Percentiles rank a stretch among this genome's conserved stretches.
phyloP scores from a whole-genome alignment of 2,329 filamentous ascomycete genomes.

The Macrophomina tecta region DNA sequence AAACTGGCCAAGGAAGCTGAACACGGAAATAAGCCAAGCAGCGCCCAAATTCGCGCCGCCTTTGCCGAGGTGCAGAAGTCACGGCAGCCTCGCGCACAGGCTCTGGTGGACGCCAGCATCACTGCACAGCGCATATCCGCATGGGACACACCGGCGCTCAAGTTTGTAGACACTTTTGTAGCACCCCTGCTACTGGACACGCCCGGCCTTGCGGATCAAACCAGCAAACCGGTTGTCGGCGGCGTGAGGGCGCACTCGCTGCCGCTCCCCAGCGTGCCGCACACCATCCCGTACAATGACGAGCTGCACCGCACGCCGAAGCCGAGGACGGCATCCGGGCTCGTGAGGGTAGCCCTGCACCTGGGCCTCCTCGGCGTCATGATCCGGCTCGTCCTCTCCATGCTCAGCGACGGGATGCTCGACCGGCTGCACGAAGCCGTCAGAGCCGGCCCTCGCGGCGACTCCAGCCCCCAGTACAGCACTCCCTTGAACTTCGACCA shows the following conservation, averaged over 20 bases:
- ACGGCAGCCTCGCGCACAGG: background rate
- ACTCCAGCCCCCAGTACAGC: background rate
- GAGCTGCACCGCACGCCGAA: slow-evolving; percentile 7
- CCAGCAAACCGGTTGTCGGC: background rate
- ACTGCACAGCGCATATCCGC: background rate
- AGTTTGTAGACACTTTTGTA: slow-evolving; percentile 16
- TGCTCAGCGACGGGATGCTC: background rate
- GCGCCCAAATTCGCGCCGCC: background rate
- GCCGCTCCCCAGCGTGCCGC: slow-evolving; percentile 1
- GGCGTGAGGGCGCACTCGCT: slow-evolving; percentile 2
- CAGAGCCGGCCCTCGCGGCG: background rate
- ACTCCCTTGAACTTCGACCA: background rate
- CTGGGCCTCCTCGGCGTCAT: background rate
- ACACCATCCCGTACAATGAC: slow-evolving; percentile 24
- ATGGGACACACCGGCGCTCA: background rate
- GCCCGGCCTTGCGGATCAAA: background rate
- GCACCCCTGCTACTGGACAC: background rate
- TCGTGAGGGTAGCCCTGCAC: background rate
- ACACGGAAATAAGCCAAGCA: background rate
- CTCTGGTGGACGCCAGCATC: background rate
- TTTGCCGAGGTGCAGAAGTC: background rate
- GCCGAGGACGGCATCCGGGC: background rate
- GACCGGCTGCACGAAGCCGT: background rate
- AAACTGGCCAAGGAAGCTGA: background rate
- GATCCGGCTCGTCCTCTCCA: background rate